Percentiles rank a stretch among this genome's conserved stretches.
These are phyloP conservation scores for Quercus dentata DNA, from an alignment of 306 rosid genomes.

Conservation along the genomic window DNA sequence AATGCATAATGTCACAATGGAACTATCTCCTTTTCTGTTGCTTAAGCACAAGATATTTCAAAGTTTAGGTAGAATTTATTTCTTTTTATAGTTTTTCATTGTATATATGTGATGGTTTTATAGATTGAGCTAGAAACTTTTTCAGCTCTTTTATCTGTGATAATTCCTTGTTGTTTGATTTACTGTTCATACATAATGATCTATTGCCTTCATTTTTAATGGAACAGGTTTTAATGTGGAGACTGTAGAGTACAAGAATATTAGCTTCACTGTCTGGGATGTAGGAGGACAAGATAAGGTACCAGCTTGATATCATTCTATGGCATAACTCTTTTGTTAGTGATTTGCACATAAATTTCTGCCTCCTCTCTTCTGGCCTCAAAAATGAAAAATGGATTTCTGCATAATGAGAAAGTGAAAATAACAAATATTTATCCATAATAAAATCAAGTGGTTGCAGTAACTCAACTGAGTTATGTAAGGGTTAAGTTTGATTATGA, in stretches of 20 bases:
- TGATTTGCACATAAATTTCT: too few relatives aligned
- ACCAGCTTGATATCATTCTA: not conserved
- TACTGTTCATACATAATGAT: not conserved
- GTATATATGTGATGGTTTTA: not conserved
- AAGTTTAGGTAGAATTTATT: not conserved
- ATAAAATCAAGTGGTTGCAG: too few relatives aligned
- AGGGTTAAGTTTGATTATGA: too few relatives aligned
- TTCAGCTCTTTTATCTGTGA: too few relatives aligned
- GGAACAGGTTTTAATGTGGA: slow-evolving; percentile 54
- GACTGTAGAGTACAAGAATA: slow-evolving; percentile 37
- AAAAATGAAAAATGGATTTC: not conserved
- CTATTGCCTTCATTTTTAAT: slow-evolving; percentile 6
- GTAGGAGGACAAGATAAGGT: slow-evolving; percentile 60
- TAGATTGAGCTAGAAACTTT: not conserved
- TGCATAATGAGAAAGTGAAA: not conserved
- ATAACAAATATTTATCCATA: too few relatives aligned
- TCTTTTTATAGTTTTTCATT: not conserved
- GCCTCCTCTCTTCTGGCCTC: too few relatives aligned
- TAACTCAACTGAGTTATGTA: too few relatives aligned
- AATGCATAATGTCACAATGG: too few relatives aligned
- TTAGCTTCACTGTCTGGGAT: slow-evolving; percentile 47
- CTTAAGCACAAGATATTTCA: not conserved
- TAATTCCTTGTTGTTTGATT: not conserved
- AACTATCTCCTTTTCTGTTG: not conserved
- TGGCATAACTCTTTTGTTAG: not conserved